Evolutionary conservation across 2,329 filamentous ascomycete species (phyloP).

Genomic region (Fusarium drepaniforme): DNA sequence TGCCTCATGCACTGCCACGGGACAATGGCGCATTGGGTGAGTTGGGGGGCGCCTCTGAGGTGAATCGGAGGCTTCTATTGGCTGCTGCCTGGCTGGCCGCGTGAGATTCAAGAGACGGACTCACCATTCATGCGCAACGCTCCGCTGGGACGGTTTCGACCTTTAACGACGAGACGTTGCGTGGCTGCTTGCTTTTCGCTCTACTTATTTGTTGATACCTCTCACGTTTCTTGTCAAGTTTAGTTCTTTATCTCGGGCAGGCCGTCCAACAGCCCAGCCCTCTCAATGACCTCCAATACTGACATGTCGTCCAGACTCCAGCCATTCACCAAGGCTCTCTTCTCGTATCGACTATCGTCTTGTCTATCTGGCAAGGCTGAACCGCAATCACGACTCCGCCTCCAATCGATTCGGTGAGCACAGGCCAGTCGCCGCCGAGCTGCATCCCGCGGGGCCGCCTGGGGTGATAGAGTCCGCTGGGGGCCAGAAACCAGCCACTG

Average conservation of each 20-base stretch:
- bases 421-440: conserved; percentile 27
- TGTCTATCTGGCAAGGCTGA: conserved; percentile 41
- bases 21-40: conserved; percentile 41
- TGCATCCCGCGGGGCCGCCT: conserved; percentile 30
- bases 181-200: conserved; percentile 16
- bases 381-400: conserved; percentile 26
- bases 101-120: conserved; percentile 19
- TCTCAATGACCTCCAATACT: neutral
- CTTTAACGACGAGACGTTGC: conserved; percentile 15
- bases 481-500: conserved; percentile 23
- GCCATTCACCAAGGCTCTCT: conserved; percentile 14
- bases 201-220: neutral
- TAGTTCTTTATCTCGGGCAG: neutral
- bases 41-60: neutral
- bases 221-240: neutral
- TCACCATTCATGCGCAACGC: conserved; percentile 7
- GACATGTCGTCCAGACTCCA: neutral
- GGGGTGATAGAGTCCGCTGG: conserved; percentile 22
- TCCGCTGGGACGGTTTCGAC: conserved; percentile 15
- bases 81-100: conserved; percentile 29
- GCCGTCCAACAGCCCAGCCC: neutral
- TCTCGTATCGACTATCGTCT: conserved; percentile 10
- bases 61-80: conserved; percentile 10
- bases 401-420: conserved; percentile 27
- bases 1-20: conserved; percentile 50